phyloP scores from a whole-genome alignment of 2,329 filamentous ascomycete species.

The Neocucurbitaria cava region DNA sequence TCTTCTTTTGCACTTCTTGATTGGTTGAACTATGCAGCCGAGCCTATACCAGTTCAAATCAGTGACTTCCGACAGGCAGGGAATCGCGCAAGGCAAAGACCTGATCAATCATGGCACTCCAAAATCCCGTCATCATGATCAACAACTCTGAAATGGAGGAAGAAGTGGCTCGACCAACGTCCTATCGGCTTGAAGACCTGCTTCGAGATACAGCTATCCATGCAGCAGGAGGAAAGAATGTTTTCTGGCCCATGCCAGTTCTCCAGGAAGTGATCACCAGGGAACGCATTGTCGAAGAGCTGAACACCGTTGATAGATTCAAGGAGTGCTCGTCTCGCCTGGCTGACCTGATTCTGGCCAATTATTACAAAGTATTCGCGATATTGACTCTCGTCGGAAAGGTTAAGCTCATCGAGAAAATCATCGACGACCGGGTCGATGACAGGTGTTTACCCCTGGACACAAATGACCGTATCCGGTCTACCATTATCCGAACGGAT shows the following conservation, averaged over 20 bases:
- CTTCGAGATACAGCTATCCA: neutral
- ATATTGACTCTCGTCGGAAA: constrained; percentile 3
- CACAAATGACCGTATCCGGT: neutral
- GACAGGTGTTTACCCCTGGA: neutral
- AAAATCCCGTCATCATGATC: neutral
- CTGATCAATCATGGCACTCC: neutral
- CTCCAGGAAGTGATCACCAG: constrained; percentile 1
- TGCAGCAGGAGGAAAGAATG: neutral
- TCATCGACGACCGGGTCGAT: neutral
- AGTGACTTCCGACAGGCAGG: neutral
- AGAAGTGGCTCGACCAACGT: neutral
- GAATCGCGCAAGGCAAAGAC: neutral
- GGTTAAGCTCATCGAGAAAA: neutral
- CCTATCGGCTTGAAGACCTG: neutral
- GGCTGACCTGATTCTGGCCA: neutral
- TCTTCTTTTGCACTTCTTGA: neutral
- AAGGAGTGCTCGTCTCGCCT: neutral
- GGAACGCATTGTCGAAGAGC: constrained; percentile 10
- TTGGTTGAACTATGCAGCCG: neutral
- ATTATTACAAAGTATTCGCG: constrained; percentile 6
- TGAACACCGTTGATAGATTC: constrained; percentile 9
- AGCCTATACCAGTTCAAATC: no score
- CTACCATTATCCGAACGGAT: neutral
- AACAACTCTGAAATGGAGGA: neutral
- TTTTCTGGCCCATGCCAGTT: constrained; percentile 1